Evolutionary conservation across 2,329 filamentous ascomycete genomes (phyloP), one percentile per base, ranked within the genome.

Genomic region (Camptophora hylomeconis): DNA sequence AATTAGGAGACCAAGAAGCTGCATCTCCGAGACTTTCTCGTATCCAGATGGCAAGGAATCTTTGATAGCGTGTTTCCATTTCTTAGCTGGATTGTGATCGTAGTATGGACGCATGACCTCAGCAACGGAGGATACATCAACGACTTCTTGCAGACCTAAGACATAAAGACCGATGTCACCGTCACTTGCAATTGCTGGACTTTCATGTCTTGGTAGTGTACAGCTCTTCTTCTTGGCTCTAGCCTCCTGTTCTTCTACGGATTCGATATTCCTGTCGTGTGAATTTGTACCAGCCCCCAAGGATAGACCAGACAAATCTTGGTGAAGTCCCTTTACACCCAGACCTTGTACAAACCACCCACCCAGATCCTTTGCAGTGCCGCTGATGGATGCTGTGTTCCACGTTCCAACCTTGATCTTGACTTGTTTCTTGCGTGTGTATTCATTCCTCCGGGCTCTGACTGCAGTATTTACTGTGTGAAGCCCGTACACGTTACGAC

Each of bases 341-440:
- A 79, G 71, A 10, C 78, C 80, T 7, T 74, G 64, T 5, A 92
- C 68, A 50, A 98, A 94, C 89, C 89, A 98, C 17, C 70, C 72
- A 5, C 73, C 79, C 4, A 98, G 60, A 49, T 95, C 89, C 42
- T 82, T 80, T 52, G 93, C 84, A 0, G 83, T 84, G 14, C 80
- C 83, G 8, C 80, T 73, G 40, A 80, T 75, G 2, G 78, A 75
- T 3, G 84, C 89, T 10, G 93, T 82, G 54, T 98, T 98, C 89
- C 89, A 98, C 0, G 81, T 79, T 22, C 87, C 89, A 28, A 98
- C 68, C 56, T 94, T 94, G 53, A 98, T 70, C 40, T 75, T 76
- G 43, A 93, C 72, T 28, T 69, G 69, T 50, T 75, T 75, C 23
- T 75, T 70, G 20, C 75, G 71, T 15, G 79, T 77, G 51, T 86